phyloP scores from a whole-genome alignment of 2,329 filamentous ascomycete species.

The Fusarium sp. region DNA sequence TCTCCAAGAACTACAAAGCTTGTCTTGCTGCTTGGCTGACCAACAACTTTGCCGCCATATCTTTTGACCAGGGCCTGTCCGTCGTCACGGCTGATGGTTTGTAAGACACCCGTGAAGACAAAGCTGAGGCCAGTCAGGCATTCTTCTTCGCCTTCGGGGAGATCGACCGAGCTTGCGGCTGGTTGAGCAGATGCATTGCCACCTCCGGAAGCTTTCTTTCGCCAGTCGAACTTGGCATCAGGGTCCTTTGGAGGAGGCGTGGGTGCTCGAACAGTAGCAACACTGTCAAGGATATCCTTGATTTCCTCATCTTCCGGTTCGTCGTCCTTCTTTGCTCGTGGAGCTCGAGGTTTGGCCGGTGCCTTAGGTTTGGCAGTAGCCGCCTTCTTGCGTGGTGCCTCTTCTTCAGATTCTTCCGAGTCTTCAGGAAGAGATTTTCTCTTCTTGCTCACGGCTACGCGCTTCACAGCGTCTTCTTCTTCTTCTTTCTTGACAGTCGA shows the following conservation, averaged over 20 bases:
- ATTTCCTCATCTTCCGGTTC: conserved; percentile 76
- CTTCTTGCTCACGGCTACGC: conserved; percentile 61
- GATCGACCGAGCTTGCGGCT: conserved; percentile 73
- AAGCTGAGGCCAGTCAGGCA: conserved; percentile 91
- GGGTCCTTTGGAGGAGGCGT: conserved; percentile 82
- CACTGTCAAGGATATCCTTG: conserved; percentile 87
- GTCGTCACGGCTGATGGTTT: conserved; percentile 85
- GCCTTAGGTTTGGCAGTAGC: conserved; percentile 70
- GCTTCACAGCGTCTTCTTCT: conserved; percentile 48
- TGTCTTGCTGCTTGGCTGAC: conserved; percentile 90
- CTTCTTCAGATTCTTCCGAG: conserved; percentile 69
- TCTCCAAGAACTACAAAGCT: conserved; percentile 91
- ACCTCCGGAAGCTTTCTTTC: conserved; percentile 68
- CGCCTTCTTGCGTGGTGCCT: conserved; percentile 71
- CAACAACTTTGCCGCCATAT: conserved; percentile 92
- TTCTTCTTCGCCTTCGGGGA: conserved; percentile 87
- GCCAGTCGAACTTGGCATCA: conserved; percentile 84
- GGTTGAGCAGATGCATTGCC: conserved; percentile 72
- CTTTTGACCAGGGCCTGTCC: conserved; percentile 88
- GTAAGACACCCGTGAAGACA: conserved; percentile 92
- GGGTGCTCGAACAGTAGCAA: conserved; percentile 85
- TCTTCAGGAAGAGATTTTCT: conserved; percentile 69
- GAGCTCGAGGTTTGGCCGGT: conserved; percentile 70
- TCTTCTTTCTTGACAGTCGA: conserved; percentile 38
- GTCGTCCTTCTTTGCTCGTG: conserved; percentile 74